A percentile compares a stretch with the other conserved stretches of the same genome.
Evolutionary conservation across 768 basidiomycete species (phyloP).

Genomic region (Crucibulum laeve): DNA sequence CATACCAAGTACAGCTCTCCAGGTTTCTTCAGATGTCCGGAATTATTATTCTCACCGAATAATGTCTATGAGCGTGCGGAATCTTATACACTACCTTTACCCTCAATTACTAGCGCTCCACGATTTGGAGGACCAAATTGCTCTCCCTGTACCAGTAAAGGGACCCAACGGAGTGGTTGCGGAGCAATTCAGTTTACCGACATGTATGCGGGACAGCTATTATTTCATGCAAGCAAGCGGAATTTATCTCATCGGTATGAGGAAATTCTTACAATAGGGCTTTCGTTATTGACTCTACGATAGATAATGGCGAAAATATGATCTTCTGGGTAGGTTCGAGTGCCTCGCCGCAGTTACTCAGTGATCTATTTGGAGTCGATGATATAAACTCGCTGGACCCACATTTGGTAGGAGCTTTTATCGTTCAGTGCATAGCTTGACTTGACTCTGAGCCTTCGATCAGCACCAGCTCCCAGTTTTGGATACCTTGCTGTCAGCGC

Average conservation of each 20-base stretch:
- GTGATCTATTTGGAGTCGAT: constrained; percentile 82
- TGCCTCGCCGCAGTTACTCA: constrained; percentile 75
- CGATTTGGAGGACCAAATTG: constrained; percentile 67
- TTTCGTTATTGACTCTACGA: not conserved
- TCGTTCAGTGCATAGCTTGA: not conserved
- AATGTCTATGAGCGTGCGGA: constrained; percentile 62
- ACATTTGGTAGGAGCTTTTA: constrained; percentile 51
- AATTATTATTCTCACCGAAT: constrained; percentile 80
- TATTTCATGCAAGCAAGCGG: constrained; percentile 87
- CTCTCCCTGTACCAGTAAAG: constrained; percentile 50
- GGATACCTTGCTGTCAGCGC: constrained; percentile 71
- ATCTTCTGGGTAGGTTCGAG: constrained; percentile 90
- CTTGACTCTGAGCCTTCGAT: constrained; percentile 2
- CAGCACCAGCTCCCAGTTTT: constrained; percentile 71
- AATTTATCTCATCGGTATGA: constrained; percentile 86
- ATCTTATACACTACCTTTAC: constrained; percentile 77
- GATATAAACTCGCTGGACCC: constrained; percentile 68
- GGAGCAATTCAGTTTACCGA: constrained; percentile 63
- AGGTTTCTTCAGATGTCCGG: constrained; percentile 91
- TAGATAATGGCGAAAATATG: constrained; percentile 85
- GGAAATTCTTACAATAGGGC: constrained; percentile 5
- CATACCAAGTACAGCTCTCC: constrained; percentile 48
- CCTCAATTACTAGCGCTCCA: constrained; percentile 87
- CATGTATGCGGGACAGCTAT: constrained; percentile 78
- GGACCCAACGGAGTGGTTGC: constrained; percentile 27